Evolutionary conservation across 2,329 filamentous ascomycete species (phyloP).

Genomic region (Ophiostoma himal-ulmi): DNA sequence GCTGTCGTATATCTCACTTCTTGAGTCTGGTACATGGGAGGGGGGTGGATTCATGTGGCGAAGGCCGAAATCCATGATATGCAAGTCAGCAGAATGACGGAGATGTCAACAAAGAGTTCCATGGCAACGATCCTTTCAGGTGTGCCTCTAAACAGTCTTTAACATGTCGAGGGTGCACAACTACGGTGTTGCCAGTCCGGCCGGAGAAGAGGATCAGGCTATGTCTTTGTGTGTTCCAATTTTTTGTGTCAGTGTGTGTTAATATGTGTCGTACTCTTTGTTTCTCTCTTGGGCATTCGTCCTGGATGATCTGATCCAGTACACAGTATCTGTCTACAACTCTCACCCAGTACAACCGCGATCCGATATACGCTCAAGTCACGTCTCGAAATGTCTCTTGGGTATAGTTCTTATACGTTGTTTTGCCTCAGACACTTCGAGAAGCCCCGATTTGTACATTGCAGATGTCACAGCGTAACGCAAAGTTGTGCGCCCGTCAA

Average conservation of each 20-base stretch:
- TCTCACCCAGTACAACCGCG: background rate
- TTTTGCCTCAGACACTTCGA: conserved; percentile 9
- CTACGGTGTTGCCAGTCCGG: background rate
- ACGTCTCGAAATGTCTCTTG: background rate
- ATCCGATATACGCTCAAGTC: background rate
- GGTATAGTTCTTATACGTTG: background rate
- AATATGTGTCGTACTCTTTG: background rate
- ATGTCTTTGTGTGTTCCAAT: background rate
- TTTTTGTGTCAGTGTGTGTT: background rate
- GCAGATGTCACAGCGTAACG: conserved; percentile 8
- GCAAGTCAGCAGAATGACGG: background rate
- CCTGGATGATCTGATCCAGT: background rate
- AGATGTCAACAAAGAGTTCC: background rate
- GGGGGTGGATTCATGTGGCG: background rate
- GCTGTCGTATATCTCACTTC: background rate
- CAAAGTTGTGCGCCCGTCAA: conserved; percentile 6
- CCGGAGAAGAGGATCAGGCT: background rate
- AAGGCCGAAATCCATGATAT: background rate
- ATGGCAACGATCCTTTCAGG: background rate
- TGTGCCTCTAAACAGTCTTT: background rate
- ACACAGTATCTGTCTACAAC: background rate
- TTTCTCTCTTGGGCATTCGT: background rate
- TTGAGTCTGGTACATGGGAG: background rate
- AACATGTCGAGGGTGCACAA: background rate
- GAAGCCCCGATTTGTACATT: conserved; percentile 21